Percentiles rank a stretch among this genome's conserved stretches.
Conservation (phyloP, 345 rosid species). For the Salix dunnii region DNA sequence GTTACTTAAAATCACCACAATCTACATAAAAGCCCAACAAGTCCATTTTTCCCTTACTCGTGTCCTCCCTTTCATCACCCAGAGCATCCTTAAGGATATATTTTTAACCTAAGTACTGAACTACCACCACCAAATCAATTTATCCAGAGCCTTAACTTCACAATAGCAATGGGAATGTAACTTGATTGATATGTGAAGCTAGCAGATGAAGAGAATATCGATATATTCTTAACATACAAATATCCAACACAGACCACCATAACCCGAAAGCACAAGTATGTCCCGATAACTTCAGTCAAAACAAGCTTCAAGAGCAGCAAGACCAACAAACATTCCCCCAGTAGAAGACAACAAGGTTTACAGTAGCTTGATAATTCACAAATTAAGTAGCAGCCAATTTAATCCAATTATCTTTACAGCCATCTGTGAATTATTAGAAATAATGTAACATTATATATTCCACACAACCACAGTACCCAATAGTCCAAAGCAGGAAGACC, state of each 20-base stretch:
- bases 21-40: conserved; percentile 5
- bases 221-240: conserved; percentile 8
- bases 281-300: conserved; percentile 14
- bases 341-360: not conserved
- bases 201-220: conserved; percentile 1
- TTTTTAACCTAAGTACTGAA: conserved; percentile 27
- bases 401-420: conserved; percentile 15
- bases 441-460: not conserved
- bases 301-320: conserved; percentile 13
- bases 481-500: not conserved
- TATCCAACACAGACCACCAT: conserved; percentile 20
- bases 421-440: conserved; percentile 14
- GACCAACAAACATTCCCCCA: not conserved
- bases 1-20: conserved; percentile 17
- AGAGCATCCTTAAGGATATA: conserved; percentile 11
- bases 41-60: conserved; percentile 21
- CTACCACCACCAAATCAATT: conserved; percentile 18
- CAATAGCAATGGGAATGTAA: conserved; percentile 2
- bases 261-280: conserved; percentile 1
- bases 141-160: conserved; percentile 25
- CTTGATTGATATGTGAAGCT: conserved; percentile 4
- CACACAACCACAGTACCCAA: not conserved
- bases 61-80: conserved; percentile 26
- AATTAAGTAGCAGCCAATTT: conserved; percentile 11
- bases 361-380: not conserved